Evolutionary conservation across 805 yeast species (phyloP).

Genomic region (Lipomyces yamadae): DNA sequence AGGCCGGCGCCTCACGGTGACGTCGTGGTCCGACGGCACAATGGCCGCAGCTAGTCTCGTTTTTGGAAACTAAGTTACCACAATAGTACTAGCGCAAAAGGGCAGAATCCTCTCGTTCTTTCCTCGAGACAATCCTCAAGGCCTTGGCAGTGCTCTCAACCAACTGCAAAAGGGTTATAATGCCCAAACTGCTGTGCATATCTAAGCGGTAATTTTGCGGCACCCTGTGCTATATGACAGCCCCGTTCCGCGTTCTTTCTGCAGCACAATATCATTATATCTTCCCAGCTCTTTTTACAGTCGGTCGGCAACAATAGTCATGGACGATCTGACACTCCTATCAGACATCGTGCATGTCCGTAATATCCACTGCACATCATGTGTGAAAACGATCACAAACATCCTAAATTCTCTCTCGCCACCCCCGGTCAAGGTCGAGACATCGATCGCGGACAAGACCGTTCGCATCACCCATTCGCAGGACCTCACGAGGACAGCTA

Average conservation of each 20-base stretch:
- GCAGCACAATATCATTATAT: not conserved
- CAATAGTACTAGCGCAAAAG: not conserved
- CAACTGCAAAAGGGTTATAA: no score
- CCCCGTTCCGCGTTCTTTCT: not conserved
- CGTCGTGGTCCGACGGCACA: not conserved
- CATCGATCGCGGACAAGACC: constrained; percentile 30
- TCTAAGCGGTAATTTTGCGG: not conserved
- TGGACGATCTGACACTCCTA: constrained; percentile 26
- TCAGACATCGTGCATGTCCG: constrained; percentile 32
- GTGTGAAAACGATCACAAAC: constrained; percentile 33
- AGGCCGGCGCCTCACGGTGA: not conserved
- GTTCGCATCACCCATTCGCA: constrained; percentile 36
- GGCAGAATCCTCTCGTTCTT: not conserved
- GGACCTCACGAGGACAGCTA: constrained; percentile 27
- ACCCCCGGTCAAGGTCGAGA: constrained; percentile 23
- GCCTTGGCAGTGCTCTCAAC: no score
- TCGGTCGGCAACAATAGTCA: not conserved
- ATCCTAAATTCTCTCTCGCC: constrained; percentile 36
- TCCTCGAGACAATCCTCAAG: no score
- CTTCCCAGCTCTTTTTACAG: not conserved
- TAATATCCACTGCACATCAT: constrained; percentile 39
- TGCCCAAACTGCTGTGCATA: no score
- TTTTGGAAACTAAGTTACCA: not conserved
- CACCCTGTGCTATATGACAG: not conserved
- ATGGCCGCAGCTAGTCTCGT: not conserved